Evolutionary conservation across 768 basidiomycete species (phyloP), one percentile per base, ranked within the genome.

Genomic region (Tremella mesenterica): DNA sequence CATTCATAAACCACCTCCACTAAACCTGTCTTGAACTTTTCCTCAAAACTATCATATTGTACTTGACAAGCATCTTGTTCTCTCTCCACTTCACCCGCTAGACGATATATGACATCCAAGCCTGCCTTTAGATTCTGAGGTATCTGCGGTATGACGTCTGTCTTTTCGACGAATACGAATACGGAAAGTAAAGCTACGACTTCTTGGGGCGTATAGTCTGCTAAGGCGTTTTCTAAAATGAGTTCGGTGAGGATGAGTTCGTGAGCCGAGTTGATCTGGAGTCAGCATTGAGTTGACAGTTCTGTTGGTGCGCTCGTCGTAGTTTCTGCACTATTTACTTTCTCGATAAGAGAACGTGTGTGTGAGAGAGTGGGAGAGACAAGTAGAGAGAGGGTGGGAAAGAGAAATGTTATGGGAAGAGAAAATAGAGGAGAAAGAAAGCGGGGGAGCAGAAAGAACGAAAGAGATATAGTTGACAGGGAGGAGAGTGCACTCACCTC

Each of bases 121-220:
- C 93, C 95, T 63, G 81, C 79, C 71, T 86, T 80, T 16, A 99
- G 77, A 67, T 84, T 85, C 10, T 82, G 79, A 10, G 89, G 83
- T 48, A 99, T 78, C 2, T 79, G 72, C 20, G 95, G 92, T 61
- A 92, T 88, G 7, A 83, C 78, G 7, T 95, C 90, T 13, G 91
- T 90, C 76, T 95, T 97, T 71, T 99, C 95, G 72, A 97, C 95
- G 74, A 99, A 99, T 36, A 99, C 85, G 69, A 99, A 97, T 67
- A 87, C 87, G 3, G 93, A 96, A 4, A 99, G 79, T 25, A 99
- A 79, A 1, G 95, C 92, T 34, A 93, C 95, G 47, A 93, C 89
- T 75, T 97, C 95, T 72, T 90, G 89, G 0, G 95, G 88, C 43
- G 90, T 90, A 70, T 88, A 97, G 13, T 77, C 76, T 5, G 89